Percentiles rank a stretch among this genome's conserved stretches.
These are phyloP conservation scores for Moniliophthora roreri DNA, from an alignment of 1,284 basidiomycete genomes.

Conservation along the genomic window DNA sequence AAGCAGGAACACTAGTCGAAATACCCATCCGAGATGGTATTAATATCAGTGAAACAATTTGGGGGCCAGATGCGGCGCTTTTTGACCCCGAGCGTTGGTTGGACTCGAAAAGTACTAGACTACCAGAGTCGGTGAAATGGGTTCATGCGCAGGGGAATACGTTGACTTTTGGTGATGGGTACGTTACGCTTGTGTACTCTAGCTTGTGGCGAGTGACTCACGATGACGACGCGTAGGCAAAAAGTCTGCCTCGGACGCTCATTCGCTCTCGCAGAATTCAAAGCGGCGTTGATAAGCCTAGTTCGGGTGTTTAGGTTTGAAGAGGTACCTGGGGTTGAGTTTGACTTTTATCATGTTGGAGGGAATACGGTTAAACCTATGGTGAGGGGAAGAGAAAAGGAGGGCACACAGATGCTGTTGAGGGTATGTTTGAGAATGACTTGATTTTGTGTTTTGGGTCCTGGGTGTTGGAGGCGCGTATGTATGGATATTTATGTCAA, in stretches of 20 bases:
- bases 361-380: not conserved
- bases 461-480: no score
- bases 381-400: not conserved
- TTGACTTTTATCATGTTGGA: not conserved
- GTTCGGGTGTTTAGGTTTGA: not conserved
- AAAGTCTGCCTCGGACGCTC: not conserved
- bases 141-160: not conserved
- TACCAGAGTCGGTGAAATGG: not conserved
- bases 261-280: not conserved
- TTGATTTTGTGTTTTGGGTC: not conserved
- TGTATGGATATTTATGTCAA: no score
- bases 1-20: not conserved
- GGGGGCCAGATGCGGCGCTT: not conserved
- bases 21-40: not conserved
- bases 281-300: not conserved
- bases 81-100: not conserved
- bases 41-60: not conserved
- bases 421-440: not conserved
- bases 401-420: not conserved
- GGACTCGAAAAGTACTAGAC: not conserved
- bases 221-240: not conserved
- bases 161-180: conserved; percentile 1
- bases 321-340: not conserved
- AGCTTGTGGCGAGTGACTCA: no score
- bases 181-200: no score